Conservation (phyloP, 352 stramenopile species). For the Phytophthora megakarya region DNA sequence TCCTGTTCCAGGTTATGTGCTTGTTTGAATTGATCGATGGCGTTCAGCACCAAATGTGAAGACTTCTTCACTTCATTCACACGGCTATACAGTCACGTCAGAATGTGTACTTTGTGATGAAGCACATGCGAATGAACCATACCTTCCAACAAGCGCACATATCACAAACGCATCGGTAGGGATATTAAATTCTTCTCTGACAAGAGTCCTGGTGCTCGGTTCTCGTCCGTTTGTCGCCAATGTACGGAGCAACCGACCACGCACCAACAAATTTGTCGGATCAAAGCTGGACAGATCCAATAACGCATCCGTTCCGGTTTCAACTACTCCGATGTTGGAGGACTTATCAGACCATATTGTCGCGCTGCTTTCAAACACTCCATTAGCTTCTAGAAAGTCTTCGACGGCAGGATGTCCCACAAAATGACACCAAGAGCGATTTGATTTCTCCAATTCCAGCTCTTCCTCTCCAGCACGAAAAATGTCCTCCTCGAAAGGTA, state of each 20-base stretch:
- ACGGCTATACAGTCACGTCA: constrained; percentile 39
- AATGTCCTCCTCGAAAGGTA: constrained; percentile 70
- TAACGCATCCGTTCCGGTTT: constrained; percentile 26
- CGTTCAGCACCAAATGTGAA: constrained; percentile 45
- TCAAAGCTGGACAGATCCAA: constrained; percentile 36
- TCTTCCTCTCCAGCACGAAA: constrained; percentile 32
- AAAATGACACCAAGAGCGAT: constrained; percentile 54
- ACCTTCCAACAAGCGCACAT: constrained; percentile 74
- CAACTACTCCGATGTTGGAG: not conserved
- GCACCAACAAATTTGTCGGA: constrained; percentile 8
- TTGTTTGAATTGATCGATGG: constrained; percentile 43
- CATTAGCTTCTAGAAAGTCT: constrained; percentile 63
- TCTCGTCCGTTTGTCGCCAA: constrained; percentile 27
- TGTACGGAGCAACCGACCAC: constrained; percentile 20
- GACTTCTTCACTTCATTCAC: constrained; percentile 65
- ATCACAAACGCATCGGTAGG: constrained; percentile 51
- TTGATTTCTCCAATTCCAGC: not conserved
- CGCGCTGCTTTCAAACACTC: constrained; percentile 32
- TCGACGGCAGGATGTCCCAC: constrained; percentile 74
- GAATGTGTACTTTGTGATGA: not conserved
- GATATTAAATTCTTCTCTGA: constrained; percentile 31
- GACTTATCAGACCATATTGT: not conserved
- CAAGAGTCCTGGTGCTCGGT: not conserved
- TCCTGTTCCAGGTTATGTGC: not conserved
- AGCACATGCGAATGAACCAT: not conserved